These are phyloP conservation scores for Trichoderma polysporum DNA, from an alignment of 2,329 filamentous ascomycete genomes.

Conservation along the genomic window DNA sequence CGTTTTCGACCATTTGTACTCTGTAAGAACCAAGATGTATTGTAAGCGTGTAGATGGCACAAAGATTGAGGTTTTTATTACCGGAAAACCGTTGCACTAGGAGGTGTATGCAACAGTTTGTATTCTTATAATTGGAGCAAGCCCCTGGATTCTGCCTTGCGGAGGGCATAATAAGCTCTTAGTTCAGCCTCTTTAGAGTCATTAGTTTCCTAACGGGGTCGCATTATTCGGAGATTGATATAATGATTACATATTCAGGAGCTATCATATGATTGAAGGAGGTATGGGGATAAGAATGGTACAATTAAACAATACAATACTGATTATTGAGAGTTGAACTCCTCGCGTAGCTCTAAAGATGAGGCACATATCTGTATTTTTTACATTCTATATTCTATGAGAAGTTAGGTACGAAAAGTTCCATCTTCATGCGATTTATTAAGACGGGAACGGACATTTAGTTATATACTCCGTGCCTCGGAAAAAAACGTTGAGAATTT, in stretches of 20 bases:
- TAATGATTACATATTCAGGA: not conserved
- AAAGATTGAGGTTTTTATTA: too few species aligned
- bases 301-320: too few species aligned
- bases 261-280: not conserved
- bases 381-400: too few species aligned
- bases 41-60: not conserved
- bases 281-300: not conserved
- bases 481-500: not conserved
- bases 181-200: not conserved
- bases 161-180: not conserved
- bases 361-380: too few species aligned
- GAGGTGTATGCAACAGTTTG: too few species aligned
- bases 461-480: not conserved
- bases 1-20: not conserved
- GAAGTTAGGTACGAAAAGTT: too few species aligned
- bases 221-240: not conserved
- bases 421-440: too few species aligned
- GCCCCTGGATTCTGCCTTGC: too few species aligned
- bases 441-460: too few species aligned
- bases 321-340: not conserved
- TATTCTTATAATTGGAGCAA: too few species aligned
- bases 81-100: too few species aligned
- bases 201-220: not conserved
- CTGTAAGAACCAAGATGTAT: not conserved
- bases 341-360: too few species aligned